Evolutionary conservation across 257 asterid genomes (phyloP).

Genomic region (Solanum ahanhuiri): DNA sequence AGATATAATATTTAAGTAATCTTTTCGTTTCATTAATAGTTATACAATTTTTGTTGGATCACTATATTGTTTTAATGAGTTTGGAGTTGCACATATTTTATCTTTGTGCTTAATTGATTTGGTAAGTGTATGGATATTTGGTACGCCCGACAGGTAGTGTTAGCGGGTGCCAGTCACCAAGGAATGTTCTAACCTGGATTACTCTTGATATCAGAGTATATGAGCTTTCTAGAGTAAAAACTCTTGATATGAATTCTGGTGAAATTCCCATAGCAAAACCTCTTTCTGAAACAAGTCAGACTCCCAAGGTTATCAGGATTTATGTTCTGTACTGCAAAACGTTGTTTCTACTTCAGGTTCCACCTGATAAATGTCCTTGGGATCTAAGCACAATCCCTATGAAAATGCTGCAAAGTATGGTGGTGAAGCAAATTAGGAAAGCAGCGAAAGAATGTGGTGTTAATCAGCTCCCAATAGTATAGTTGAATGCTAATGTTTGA

Average conservation of each 20-base stretch:
- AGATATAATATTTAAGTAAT: not conserved
- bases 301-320: not conserved
- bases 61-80: not conserved
- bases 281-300: too few relatives aligned
- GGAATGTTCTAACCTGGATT: too few relatives aligned
- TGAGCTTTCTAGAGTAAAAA: too few relatives aligned
- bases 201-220: too few relatives aligned
- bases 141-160: too few relatives aligned
- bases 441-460: not conserved
- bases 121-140: not conserved
- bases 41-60: not conserved
- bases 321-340: not conserved
- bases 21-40: too few relatives aligned
- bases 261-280: too few relatives aligned
- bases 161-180: too few relatives aligned
- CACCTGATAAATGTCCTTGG: not conserved
- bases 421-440: too few relatives aligned
- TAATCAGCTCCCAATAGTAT: not conserved
- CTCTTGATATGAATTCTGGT: too few relatives aligned
- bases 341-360: not conserved
- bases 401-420: not conserved
- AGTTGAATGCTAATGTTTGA: not conserved
- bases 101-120: not conserved
- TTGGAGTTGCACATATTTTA: not conserved
- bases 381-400: too few relatives aligned